phyloP scores from a whole-genome alignment of 495 filamentous ascomycete species.

The Talaromyces nanjingensis region DNA sequence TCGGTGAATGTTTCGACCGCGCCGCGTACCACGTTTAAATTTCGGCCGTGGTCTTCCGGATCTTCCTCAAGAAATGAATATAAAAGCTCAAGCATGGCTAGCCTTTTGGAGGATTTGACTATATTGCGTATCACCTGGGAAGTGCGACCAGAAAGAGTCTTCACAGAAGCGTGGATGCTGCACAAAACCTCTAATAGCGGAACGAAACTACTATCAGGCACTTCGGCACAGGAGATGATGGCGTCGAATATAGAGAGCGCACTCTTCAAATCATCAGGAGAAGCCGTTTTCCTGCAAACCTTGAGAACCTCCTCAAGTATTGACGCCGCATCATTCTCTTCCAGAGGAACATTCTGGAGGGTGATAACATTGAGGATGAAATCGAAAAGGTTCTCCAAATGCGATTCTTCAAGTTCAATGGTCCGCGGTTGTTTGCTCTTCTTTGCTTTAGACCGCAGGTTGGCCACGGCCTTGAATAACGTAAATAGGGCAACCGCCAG shows the following conservation, averaged over 20 bases:
- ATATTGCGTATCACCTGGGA: constrained; percentile 73
- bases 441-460: constrained; percentile 34
- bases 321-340: constrained; percentile 55
- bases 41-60: constrained; percentile 39
- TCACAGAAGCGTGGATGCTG: constrained; percentile 71
- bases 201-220: constrained; percentile 60
- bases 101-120: constrained; percentile 71
- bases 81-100: constrained; percentile 58
- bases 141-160: constrained; percentile 58
- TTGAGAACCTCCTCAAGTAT: constrained; percentile 62
- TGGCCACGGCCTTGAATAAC: constrained; percentile 31
- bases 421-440: constrained; percentile 44
- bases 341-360: constrained; percentile 72
- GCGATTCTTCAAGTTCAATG: constrained; percentile 52
- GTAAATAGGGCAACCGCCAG: constrained; percentile 36
- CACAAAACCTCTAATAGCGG: constrained; percentile 73
- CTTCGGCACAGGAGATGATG: constrained; percentile 69
- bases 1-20: constrained; percentile 63
- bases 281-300: constrained; percentile 70
- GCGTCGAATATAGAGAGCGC: constrained; percentile 72
- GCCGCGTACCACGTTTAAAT: constrained; percentile 58
- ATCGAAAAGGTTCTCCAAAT: constrained; percentile 60
- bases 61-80: constrained; percentile 54
- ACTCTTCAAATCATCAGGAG: constrained; percentile 65
- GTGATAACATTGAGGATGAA: constrained; percentile 76